phyloP scores from a whole-genome alignment of 352 stramenopile genomes.

The Pythium dissimile region DNA sequence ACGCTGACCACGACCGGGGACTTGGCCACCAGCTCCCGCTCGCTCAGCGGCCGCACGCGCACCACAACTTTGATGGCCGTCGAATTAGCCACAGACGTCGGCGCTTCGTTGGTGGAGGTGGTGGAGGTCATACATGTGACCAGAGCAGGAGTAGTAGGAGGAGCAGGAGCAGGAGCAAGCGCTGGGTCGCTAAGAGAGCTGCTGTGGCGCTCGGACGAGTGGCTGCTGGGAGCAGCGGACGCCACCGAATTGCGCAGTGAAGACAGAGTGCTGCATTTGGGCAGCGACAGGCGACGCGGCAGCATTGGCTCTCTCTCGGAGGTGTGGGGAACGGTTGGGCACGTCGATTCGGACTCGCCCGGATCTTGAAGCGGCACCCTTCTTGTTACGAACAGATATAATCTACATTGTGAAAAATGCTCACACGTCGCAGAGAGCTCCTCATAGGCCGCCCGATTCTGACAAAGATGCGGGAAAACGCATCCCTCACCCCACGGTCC shows the following conservation, averaged over 20 bases:
- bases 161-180: too few relatives aligned
- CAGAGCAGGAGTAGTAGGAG: too few relatives aligned
- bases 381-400: conserved; percentile 3
- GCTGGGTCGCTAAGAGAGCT: not conserved
- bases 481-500: not conserved
- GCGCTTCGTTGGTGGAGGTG: too few relatives aligned
- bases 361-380: conserved; percentile 10
- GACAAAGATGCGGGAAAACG: not conserved
- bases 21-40: conserved; percentile 43
- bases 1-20: conserved; percentile 55
- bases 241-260: not conserved
- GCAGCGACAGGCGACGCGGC: conserved; percentile 18
- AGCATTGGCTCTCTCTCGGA: too few relatives aligned
- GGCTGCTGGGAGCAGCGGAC: not conserved
- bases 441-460: not conserved
- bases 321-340: too few relatives aligned
- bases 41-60: conserved; percentile 60
- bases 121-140: too few relatives aligned
- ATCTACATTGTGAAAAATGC: not conserved
- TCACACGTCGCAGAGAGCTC: conserved; percentile 5
- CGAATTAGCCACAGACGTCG: not conserved
- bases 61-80: conserved; percentile 74
- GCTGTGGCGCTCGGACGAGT: not conserved
- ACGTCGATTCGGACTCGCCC: too few relatives aligned
- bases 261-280: conserved; percentile 24